Evolutionary conservation across 2,329 filamentous ascomycete genomes (phyloP).

Genomic region (Alternaria sp.): DNA sequence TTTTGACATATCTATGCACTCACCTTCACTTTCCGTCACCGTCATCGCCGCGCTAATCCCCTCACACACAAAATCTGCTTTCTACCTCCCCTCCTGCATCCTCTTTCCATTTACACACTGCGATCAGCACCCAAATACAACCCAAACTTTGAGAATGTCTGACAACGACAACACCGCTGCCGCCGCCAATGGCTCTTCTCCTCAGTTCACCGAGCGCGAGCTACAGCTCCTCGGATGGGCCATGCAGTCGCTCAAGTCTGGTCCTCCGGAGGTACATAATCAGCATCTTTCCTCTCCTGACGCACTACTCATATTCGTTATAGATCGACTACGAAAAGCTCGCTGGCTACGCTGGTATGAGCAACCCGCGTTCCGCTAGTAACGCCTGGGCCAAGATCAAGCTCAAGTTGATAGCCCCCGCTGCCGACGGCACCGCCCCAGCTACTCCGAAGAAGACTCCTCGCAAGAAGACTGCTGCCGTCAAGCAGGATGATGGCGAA

Average conservation of each 20-base stretch:
- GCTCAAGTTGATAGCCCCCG: conserved; percentile 37
- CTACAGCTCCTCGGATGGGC: conserved; percentile 48
- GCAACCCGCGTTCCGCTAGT: conserved; percentile 49
- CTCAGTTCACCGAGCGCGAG: conserved; percentile 48
- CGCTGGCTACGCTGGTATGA: conserved; percentile 47
- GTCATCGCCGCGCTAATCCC: conserved; percentile 14
- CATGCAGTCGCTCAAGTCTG: conserved; percentile 51
- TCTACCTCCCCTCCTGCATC: neutral
- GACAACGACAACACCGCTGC: conserved; percentile 30
- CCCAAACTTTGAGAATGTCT: conserved; percentile 34
- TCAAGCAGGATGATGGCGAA: conserved; percentile 22
- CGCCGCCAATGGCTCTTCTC: conserved; percentile 13
- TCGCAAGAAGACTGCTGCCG: conserved; percentile 28
- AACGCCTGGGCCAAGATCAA: conserved; percentile 52
- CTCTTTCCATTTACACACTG: conserved; percentile 6
- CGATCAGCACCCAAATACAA: neutral
- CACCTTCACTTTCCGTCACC: conserved; percentile 23
- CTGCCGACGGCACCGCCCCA: conserved; percentile 19
- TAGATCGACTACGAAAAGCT: conserved; percentile 52
- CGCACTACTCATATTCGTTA: conserved; percentile 15
- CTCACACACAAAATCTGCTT: conserved; percentile 3
- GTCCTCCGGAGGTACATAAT: conserved; percentile 44
- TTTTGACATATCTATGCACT: conserved; percentile 13
- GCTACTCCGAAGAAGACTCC: conserved; percentile 36
- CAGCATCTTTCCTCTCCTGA: neutral